These are phyloP conservation scores for Xylariaceae sp. DNA, from an alignment of 2,329 filamentous ascomycete species.

Conservation along the genomic window DNA sequence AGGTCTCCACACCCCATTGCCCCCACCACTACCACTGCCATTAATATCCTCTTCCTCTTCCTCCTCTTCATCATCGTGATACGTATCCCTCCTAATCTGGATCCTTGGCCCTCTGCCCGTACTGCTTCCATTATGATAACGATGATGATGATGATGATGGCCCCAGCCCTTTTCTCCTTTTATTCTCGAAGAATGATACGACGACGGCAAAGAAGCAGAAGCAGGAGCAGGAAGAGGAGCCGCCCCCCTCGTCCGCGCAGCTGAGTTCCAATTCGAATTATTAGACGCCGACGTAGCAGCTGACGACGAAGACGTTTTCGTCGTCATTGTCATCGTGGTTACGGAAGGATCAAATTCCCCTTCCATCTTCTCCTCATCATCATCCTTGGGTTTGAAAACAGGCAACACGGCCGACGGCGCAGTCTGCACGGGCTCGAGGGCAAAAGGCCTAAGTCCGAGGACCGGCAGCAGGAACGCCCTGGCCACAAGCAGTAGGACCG, in stretches of 20 bases:
- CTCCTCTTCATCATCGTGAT: constrained; percentile 36
- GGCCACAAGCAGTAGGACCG: constrained; percentile 44
- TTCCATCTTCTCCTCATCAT: too few relatives aligned
- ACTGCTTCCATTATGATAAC: background rate
- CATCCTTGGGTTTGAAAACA: constrained; percentile 49
- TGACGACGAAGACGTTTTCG: too few relatives aligned
- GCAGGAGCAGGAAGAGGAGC: too few relatives aligned
- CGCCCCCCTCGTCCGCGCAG: constrained; percentile 24
- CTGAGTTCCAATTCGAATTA: constrained; percentile 21
- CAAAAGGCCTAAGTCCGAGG: constrained; percentile 48
- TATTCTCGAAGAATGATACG: too few relatives aligned
- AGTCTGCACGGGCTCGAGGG: constrained; percentile 38
- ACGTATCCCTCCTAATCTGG: constrained; percentile 42
- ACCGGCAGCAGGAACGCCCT: constrained; percentile 54
- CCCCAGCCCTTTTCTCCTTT: constrained; percentile 42
- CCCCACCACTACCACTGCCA: background rate
- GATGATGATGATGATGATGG: constrained; percentile 24
- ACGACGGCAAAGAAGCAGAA: too few relatives aligned
- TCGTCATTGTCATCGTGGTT: too few relatives aligned
- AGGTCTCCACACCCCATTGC: constrained; percentile 29
- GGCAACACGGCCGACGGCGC: constrained; percentile 35
- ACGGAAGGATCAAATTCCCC: constrained; percentile 12
- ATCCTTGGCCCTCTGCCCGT: constrained; percentile 42
- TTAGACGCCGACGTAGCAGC: too few relatives aligned
- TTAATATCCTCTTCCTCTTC: constrained; percentile 2